A percentile compares a stretch with the other conserved stretches of the same genome.
phyloP scores from a whole-genome alignment of 78 protist species.

The Dictyostelium citrinum region DNA sequence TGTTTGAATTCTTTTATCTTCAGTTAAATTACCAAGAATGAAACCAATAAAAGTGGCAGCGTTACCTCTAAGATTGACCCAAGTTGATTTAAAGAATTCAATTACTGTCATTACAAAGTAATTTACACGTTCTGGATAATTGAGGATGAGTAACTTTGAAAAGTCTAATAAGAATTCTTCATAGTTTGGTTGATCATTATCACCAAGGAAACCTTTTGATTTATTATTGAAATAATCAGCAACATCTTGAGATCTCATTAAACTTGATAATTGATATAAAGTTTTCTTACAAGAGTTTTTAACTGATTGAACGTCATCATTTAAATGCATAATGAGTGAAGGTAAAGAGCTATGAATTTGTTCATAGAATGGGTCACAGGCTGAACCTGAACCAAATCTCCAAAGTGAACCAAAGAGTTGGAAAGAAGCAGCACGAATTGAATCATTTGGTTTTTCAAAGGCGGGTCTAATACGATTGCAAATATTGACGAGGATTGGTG shows the following conservation, averaged over 20 bases:
- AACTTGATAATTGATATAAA: slow-evolving; percentile 14
- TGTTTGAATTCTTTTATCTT: slow-evolving; percentile 49
- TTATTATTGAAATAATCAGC: slow-evolving; percentile 7
- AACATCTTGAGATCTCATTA: slow-evolving; percentile 48
- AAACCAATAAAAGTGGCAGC: slow-evolving; percentile 76
- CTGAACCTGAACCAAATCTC: slow-evolving; percentile 73
- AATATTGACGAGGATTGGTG: slow-evolving; percentile 82
- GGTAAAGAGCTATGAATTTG: slow-evolving; percentile 64
- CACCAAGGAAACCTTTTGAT: neutral
- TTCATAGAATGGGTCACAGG: slow-evolving; percentile 58
- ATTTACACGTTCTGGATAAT: slow-evolving; percentile 67
- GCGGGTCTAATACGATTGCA: slow-evolving; percentile 81
- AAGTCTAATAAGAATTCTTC: slow-evolving; percentile 70
- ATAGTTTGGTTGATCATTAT: slow-evolving; percentile 18
- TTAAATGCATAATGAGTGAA: slow-evolving; percentile 47
- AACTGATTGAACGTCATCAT: slow-evolving; percentile 42
- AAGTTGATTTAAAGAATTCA: slow-evolving; percentile 43
- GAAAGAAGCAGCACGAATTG: slow-evolving; percentile 82
- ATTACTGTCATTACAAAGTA: slow-evolving; percentile 65
- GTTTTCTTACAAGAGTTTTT: slow-evolving; percentile 39
- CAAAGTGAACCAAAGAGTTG: slow-evolving; percentile 71
- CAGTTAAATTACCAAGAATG: slow-evolving; percentile 70
- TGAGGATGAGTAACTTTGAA: slow-evolving; percentile 56
- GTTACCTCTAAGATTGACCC: slow-evolving; percentile 44
- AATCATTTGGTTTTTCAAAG: slow-evolving; percentile 66